These are phyloP conservation scores for Penicillium psychrosexuale DNA, from an alignment of 2,329 filamentous ascomycete species.

Conservation along the genomic window DNA sequence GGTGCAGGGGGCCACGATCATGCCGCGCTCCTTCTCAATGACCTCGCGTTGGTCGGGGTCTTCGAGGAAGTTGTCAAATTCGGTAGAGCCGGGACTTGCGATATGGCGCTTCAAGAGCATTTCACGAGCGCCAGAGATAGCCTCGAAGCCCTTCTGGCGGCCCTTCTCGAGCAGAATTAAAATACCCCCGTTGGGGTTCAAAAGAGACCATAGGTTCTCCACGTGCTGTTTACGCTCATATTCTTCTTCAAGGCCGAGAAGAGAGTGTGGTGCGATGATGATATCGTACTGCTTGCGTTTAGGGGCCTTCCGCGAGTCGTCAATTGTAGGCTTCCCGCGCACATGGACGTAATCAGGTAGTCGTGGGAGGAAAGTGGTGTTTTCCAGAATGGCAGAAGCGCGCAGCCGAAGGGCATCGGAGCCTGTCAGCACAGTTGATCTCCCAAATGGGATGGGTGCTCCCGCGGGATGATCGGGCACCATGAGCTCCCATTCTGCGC, in stretches of 20 bases:
- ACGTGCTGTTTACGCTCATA: conserved; percentile 74
- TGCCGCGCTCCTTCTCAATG: conserved; percentile 55
- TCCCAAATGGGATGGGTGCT: conserved; percentile 54
- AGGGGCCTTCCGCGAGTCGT: conserved; percentile 53
- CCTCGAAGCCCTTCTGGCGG: conserved; percentile 86
- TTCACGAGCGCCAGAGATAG: conserved; percentile 78
- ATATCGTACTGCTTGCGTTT: conserved; percentile 80
- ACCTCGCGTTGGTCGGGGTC: conserved; percentile 24
- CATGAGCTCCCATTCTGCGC: conserved; percentile 76
- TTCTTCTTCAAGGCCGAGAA: conserved; percentile 73
- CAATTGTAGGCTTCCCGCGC: conserved; percentile 55
- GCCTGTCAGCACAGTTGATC: conserved; percentile 75
- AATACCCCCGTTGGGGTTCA: conserved; percentile 80
- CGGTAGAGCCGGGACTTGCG: conserved; percentile 52
- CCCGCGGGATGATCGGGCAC: conserved; percentile 43
- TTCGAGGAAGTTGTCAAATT: conserved; percentile 40
- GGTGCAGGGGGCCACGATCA: conserved; percentile 70
- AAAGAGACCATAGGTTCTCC: conserved; percentile 83
- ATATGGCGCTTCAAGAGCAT: conserved; percentile 75
- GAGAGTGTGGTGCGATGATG: conserved; percentile 80
- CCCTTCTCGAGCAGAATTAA: conserved; percentile 89
- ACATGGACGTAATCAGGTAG: conserved; percentile 80
- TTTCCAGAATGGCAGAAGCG: conserved; percentile 71
- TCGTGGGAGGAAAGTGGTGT: conserved; percentile 88
- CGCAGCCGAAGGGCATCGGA: conserved; percentile 72